Percentiles rank a stretch among this genome's conserved stretches.
These are phyloP conservation scores for Phytophthora idaei DNA, from an alignment of 352 stramenopile species.

Conservation along the genomic window DNA sequence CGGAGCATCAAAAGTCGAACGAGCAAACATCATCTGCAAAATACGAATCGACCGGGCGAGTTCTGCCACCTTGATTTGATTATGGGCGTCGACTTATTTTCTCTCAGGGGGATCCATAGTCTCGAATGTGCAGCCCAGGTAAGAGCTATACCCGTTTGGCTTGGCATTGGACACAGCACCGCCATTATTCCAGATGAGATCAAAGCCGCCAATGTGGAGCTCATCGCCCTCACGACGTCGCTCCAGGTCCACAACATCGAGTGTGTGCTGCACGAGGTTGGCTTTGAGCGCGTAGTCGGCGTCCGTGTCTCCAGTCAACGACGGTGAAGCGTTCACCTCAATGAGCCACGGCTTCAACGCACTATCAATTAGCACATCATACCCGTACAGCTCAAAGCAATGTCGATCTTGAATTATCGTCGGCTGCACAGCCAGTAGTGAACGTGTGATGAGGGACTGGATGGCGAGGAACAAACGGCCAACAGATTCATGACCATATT, in stretches of 20 bases:
- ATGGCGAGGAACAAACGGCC: conserved; percentile 84
- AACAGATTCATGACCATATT: conserved; percentile 66
- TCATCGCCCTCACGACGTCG: conserved; percentile 45
- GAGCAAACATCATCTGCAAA: conserved; percentile 21
- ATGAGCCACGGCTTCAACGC: conserved; percentile 69
- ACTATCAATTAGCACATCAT: conserved; percentile 75
- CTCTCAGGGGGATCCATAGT: conserved; percentile 24
- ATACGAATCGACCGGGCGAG: conserved; percentile 14
- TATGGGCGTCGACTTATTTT: conserved; percentile 11
- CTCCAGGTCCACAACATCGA: conserved; percentile 90
- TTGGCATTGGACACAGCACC: conserved; percentile 37
- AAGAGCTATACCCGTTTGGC: conserved; percentile 62
- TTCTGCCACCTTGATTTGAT: conserved; percentile 15
- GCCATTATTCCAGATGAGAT: conserved; percentile 66
- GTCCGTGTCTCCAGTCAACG: conserved; percentile 69
- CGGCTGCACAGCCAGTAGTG: conserved; percentile 81
- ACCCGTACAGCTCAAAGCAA: conserved; percentile 83
- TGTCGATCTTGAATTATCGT: conserved; percentile 88
- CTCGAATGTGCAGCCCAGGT: conserved; percentile 64
- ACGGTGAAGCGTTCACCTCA: conserved; percentile 78
- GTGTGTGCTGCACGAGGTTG: conserved; percentile 86
- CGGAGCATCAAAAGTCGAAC: conserved; percentile 13
- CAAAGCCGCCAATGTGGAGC: conserved; percentile 67
- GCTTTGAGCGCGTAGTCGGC: conserved; percentile 88
- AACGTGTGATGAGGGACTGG: conserved; percentile 85